Evolutionary conservation across 2,329 filamentous ascomycete genomes (phyloP).

Genomic region (Hypomyces perniciosus): DNA sequence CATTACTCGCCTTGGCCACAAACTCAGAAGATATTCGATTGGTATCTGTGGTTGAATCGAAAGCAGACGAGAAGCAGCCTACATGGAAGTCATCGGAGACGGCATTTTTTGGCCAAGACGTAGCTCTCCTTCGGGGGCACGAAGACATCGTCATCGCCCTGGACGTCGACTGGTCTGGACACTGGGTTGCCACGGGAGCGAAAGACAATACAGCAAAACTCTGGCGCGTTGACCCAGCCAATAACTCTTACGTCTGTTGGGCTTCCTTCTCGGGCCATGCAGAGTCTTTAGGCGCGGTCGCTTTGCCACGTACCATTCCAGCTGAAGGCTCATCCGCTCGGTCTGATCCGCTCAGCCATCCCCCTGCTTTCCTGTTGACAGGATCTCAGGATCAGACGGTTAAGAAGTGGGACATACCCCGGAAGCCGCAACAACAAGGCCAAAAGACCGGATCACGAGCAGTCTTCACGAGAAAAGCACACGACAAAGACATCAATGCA

Average conservation of each 20-base stretch:
- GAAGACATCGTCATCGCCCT: conserved; percentile 93
- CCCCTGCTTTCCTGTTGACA: conserved; percentile 79
- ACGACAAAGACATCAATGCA: conserved; percentile 98
- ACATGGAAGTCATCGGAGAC: conserved; percentile 23
- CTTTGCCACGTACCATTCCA: conserved; percentile 67
- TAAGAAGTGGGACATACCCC: conserved; percentile 84
- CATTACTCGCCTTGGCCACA: conserved; percentile 81
- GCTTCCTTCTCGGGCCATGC: conserved; percentile 85
- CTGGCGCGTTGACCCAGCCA: conserved; percentile 77
- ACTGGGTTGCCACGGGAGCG: conserved; percentile 92
- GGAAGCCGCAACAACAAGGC: conserved; percentile 37
- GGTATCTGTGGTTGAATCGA: conserved; percentile 58
- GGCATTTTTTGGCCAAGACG: conserved; percentile 81
- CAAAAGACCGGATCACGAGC: conserved; percentile 56
- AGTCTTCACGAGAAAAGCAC: conserved; percentile 84
- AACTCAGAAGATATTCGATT: conserved; percentile 92
- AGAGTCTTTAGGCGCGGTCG: conserved; percentile 86
- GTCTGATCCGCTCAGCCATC: conserved; percentile 67
- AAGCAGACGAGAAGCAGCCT: conserved; percentile 16
- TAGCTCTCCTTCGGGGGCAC: conserved; percentile 81
- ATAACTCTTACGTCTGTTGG: conserved; percentile 71
- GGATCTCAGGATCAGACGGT: conserved; percentile 94
- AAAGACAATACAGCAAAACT: conserved; percentile 94
- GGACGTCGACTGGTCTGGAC: conserved; percentile 92
- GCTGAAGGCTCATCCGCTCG: conserved; percentile 63